Base-by-base conservation (phyloP, 2,329 filamentous ascomycete genomes). In the Xylariales sp. region DNA sequence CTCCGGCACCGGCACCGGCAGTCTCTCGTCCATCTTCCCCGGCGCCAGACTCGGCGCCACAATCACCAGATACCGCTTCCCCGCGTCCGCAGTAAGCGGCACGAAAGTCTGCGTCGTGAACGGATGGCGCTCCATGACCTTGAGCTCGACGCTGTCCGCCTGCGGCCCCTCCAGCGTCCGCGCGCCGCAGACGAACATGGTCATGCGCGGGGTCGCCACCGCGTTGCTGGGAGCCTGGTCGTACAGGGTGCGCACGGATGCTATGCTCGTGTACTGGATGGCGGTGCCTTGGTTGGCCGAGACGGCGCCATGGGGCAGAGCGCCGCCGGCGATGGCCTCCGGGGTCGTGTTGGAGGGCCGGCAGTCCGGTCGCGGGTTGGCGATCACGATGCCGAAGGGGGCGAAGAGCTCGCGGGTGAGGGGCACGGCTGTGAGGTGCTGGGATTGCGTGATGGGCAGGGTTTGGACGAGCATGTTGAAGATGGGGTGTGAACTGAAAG, bases 71-170 rank as follows among this genome's bases (percentile, higher is more conserved):
- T 91, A 96, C 16, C 70, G 65, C 9, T 70, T 69, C 4, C 59
- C 54, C 9, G 62, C 52, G 34, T 59, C 57, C n/a, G 66, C 65
- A 9, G 65, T 77, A 38, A 96, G 69, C 0, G 93, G 93, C 31
- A 87, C 76, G 63, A 98, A 97, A 0, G 89, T 95, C 68, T 98
- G 93, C 2, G 87, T 87, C 1, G 93, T 97, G 64, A 82, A 97
- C 0, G 93, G 91, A 63, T 98, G 93, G 28, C 93, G 76, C 63
- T 98, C 93, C 21, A 97, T 77, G 43, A 95, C 78, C 15, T 66
- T 65, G 40, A 96, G 74, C 33, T 76, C 70, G 58, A 95, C 15
- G 34, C 12, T 38, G 31, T 21, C 34, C 36, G 32, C 18, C 21
- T 21, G 31, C 20, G 15, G 11, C n/a, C 28, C 8, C 18, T 8